These are phyloP conservation scores for Heterobasidion parviporum DNA, from an alignment of 1,284 basidiomycete species.

Conservation along the genomic window DNA sequence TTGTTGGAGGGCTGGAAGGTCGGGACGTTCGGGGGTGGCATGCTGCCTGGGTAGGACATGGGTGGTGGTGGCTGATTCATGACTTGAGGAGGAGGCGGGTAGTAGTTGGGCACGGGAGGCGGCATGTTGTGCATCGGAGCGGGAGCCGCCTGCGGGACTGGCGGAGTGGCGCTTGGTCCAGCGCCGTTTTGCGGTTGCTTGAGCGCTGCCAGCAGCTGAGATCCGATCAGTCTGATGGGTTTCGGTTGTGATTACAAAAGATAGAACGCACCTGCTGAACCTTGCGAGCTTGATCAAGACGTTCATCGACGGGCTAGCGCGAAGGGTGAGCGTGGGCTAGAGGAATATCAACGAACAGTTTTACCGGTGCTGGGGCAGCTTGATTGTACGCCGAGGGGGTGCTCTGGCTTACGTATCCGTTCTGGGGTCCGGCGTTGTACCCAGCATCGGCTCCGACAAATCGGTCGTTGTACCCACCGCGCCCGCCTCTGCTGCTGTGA, in stretches of 20 bases:
- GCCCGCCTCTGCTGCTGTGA: conserved; percentile 24
- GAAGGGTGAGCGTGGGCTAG: conserved; percentile 4
- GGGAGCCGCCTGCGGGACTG: conserved; percentile 11
- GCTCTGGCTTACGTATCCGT: conserved; percentile 16
- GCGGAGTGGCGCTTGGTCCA: conserved; percentile 9
- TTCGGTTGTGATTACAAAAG: not conserved
- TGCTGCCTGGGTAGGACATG: conserved; percentile 1
- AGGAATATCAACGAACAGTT: conserved; percentile 4
- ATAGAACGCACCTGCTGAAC: conserved; percentile 55
- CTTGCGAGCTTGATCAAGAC: conserved; percentile 73
- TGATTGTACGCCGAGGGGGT: conserved; percentile 19
- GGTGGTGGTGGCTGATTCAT: conserved; percentile 10
- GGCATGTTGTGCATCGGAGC: conserved; percentile 19
- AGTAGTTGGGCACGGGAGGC: conserved; percentile 30
- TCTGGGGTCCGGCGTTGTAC: conserved; percentile 12
- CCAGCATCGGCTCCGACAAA: conserved; percentile 23
- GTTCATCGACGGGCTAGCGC: conserved; percentile 46
- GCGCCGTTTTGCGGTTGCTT: conserved; percentile 52
- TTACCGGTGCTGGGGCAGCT: conserved; percentile 18
- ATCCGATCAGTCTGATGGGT: conserved; percentile 4
- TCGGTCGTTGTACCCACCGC: conserved; percentile 27
- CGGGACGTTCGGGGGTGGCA: not conserved
- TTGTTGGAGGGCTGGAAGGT: not conserved
- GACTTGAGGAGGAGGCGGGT: conserved; percentile 27
- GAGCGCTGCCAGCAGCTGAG: conserved; percentile 60